Evolutionary conservation across 2,329 filamentous ascomycete species (phyloP).

Genomic region (Ilyonectria robusta): DNA sequence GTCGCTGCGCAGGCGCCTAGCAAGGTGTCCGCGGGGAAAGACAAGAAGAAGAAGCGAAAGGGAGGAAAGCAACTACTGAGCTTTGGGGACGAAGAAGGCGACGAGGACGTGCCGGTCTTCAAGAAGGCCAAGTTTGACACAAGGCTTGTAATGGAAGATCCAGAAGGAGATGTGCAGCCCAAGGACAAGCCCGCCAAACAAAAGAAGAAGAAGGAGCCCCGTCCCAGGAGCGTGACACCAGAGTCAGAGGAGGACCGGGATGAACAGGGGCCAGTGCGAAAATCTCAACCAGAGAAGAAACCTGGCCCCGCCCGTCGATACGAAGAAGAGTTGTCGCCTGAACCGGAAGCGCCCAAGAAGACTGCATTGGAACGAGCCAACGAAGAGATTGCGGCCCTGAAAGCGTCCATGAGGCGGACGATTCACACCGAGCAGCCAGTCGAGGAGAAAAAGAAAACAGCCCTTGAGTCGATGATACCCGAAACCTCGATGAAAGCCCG

Average conservation of each 20-base stretch:
- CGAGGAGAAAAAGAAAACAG: slow-evolving; percentile 74
- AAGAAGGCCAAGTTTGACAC: slow-evolving; percentile 88
- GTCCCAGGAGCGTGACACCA: slow-evolving; percentile 30
- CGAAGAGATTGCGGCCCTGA: slow-evolving; percentile 84
- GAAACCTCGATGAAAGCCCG: slow-evolving; percentile 78
- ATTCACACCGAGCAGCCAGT: slow-evolving; percentile 62
- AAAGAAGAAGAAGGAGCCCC: slow-evolving; percentile 47
- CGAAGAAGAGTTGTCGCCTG: slow-evolving; percentile 40
- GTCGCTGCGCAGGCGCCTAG: slow-evolving; percentile 64
- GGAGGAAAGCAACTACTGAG: slow-evolving; percentile 83
- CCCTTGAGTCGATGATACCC: slow-evolving; percentile 82
- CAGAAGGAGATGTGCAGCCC: slow-evolving; percentile 49
- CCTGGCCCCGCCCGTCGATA: slow-evolving; percentile 32
- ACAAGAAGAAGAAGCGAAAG: slow-evolving; percentile 80
- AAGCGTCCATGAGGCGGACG: slow-evolving; percentile 84
- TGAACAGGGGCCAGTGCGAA: slow-evolving; percentile 18
- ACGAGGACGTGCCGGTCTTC: slow-evolving; percentile 66
- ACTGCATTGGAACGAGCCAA: slow-evolving; percentile 78
- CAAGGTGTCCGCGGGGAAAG: slow-evolving; percentile 60
- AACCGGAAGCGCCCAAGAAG: slow-evolving; percentile 55
- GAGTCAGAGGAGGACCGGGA: slow-evolving; percentile 35
- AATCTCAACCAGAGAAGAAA: slow-evolving; percentile 31
- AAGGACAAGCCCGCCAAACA: slow-evolving; percentile 47
- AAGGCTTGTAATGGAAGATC: slow-evolving; percentile 75
- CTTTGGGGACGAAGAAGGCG: slow-evolving; percentile 80